Percentiles rank a stretch among this genome's conserved stretches.
Evolutionary conservation across 2,329 filamentous ascomycete species (phyloP).

Genomic region (Rhexocercosporidium sp.): DNA sequence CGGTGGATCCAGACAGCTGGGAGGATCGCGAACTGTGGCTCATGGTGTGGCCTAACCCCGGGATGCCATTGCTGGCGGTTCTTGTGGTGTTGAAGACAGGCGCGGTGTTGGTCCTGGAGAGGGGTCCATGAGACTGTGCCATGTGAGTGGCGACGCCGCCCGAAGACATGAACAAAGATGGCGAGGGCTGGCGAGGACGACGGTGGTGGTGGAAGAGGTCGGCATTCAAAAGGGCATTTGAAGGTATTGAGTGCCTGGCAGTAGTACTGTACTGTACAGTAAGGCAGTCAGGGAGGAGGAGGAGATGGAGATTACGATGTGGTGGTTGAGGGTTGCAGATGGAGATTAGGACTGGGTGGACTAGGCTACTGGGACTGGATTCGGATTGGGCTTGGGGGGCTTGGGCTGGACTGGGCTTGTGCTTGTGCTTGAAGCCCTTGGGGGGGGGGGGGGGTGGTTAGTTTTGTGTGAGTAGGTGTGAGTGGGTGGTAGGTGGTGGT

Average conservation of each 20-base stretch:
- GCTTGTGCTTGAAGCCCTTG: background rate
- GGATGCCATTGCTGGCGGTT: slow-evolving; percentile 28
- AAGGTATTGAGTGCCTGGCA: too few relatives aligned
- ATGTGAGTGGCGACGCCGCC: slow-evolving; percentile 38
- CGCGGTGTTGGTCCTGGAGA: slow-evolving; percentile 41
- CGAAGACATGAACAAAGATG: slow-evolving; percentile 38
- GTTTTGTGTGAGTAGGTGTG: background rate
- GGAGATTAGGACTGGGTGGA: background rate
- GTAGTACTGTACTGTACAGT: background rate
- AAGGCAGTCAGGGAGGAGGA: background rate
- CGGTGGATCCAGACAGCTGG: slow-evolving; percentile 67
- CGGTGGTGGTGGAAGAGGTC: background rate
- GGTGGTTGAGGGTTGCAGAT: slow-evolving; percentile 7
- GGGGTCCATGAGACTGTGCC: slow-evolving; percentile 41
- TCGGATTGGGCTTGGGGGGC: background rate
- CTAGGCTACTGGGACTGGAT: background rate
- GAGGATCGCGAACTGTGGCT: slow-evolving; percentile 55
- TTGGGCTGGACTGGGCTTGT: background rate
- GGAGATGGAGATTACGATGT: slow-evolving; percentile 7
- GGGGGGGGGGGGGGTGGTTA: too few relatives aligned
- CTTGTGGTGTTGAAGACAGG: slow-evolving; percentile 36
- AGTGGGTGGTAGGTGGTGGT: background rate
- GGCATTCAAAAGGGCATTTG: background rate
- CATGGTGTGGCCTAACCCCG: slow-evolving; percentile 40
- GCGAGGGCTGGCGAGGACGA: background rate